These are phyloP conservation scores for Dentipellis sp. DNA, from an alignment of 768 basidiomycete species.

Conservation along the genomic window DNA sequence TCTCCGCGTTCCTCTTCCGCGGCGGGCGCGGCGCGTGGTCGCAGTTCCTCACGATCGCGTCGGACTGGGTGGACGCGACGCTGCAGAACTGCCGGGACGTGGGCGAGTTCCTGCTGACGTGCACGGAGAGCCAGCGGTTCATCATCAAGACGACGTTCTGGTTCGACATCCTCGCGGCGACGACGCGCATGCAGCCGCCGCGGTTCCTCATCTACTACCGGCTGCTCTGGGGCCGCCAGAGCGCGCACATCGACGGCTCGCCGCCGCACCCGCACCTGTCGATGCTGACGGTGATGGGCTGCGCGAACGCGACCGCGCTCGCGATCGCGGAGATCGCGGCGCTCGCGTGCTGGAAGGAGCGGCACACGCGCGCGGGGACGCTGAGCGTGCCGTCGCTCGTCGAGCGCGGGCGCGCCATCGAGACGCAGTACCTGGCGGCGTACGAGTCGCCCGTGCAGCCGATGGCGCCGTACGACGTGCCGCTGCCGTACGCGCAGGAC, in stretches of 20 bases:
- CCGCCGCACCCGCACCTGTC: slow-evolving; percentile 31
- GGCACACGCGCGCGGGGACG: slow-evolving; percentile 26
- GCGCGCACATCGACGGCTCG: slow-evolving; percentile 30
- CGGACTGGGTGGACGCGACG: slow-evolving; percentile 40
- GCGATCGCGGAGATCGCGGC: slow-evolving; percentile 66
- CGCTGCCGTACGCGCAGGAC: slow-evolving; percentile 5
- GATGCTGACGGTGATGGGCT: slow-evolving; percentile 84
- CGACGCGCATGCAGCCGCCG: slow-evolving; percentile 55
- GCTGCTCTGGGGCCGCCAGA: slow-evolving; percentile 39
- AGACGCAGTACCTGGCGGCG: slow-evolving; percentile 29
- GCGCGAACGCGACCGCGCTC: slow-evolving; percentile 71
- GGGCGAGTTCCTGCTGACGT: slow-evolving; percentile 34
- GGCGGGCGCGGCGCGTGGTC: slow-evolving; percentile 69
- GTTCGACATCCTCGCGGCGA: slow-evolving; percentile 78
- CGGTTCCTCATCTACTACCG: slow-evolving; percentile 48
- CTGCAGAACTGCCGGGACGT: slow-evolving; percentile 33
- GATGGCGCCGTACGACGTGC: slow-evolving; percentile 1
- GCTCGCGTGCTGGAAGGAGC: slow-evolving; percentile 59
- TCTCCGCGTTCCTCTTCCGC: slow-evolving; percentile 70
- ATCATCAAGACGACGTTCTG: slow-evolving; percentile 80
- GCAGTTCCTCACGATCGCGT: slow-evolving; percentile 54
- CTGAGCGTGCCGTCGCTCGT: slow-evolving; percentile 59
- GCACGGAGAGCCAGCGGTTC: slow-evolving; percentile 48
- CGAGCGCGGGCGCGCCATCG: slow-evolving; percentile 41
- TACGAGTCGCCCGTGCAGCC: slow-evolving; percentile 11